Evolutionary conservation across 2,329 filamentous ascomycete species (phyloP), one percentile per base, ranked within the genome.

Genomic region (Aspergillus sp.): DNA sequence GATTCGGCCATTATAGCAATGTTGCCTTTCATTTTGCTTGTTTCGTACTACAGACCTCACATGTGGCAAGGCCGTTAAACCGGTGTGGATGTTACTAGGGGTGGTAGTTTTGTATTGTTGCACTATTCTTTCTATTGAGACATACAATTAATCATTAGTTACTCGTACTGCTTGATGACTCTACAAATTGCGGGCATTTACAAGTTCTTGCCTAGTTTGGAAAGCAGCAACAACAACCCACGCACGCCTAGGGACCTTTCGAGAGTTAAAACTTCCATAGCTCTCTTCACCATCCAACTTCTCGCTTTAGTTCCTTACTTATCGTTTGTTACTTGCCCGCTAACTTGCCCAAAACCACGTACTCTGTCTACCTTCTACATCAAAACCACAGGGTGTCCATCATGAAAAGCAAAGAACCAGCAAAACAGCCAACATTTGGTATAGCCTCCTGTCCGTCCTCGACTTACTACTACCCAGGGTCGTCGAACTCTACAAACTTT

Each of bases 121-220:
- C 48, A 54, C 37, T 54, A 48, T 54, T 48, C 22, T 54, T 54
- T 48, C 22, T 48, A 54, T 24, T 37, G 27, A 48, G 33, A 22
- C 17, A 54, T 54, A 40, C 34, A 54, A 41, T 12, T 30, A 30
- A 30, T 48, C 44, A 47, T 41, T 30, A 30, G 34, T 37, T 48
- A 48, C 46, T 34, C 17, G 9, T 13, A n/a, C 13, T 17, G 19
- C 33, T 30, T 41, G 27, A 30, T 30, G 27, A 19, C 39, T 41
- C 37, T 27, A 3, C 5, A 30, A 42, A 8, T 22, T 37, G 34
- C 37, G 34, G 34, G 34, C 34, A 20, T 40, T 51, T 51, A 20
- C 20, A 51, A 19, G 22, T 27, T 19, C 20, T 15, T 41, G 48
- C 51, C 12, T 37, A 24, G 11, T 46, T n/a, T 33, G 30, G 51